phyloP scores from a whole-genome alignment of 73 alveolate species.

The Symbiodinium pilosum region DNA sequence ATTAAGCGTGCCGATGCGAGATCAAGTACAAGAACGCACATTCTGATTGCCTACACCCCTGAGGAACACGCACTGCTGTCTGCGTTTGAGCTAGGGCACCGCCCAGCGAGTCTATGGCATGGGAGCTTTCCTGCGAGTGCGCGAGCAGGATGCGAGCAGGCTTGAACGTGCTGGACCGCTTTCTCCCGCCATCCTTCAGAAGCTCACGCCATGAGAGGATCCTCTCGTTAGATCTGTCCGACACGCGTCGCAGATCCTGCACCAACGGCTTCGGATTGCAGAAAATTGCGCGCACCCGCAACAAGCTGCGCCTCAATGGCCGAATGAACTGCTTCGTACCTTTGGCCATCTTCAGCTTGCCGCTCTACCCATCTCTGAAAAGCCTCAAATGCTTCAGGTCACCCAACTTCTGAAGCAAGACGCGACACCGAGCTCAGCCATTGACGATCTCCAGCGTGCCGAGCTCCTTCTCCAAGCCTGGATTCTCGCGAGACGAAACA shows the following conservation, averaged over 20 bases:
- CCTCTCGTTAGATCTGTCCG: slow-evolving; percentile 16
- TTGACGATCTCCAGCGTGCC: background rate
- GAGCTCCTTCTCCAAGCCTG: slow-evolving; percentile 49
- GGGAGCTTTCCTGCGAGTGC: background rate
- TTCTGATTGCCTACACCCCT: too few species aligned
- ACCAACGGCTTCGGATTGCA: background rate
- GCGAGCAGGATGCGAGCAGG: too few species aligned
- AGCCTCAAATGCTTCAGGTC: slow-evolving; percentile 5
- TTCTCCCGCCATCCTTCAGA: background rate
- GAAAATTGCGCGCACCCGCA: background rate
- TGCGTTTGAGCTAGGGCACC: background rate
- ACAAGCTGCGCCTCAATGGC: slow-evolving; percentile 16
- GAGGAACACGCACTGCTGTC: background rate
- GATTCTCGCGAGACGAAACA: too few species aligned
- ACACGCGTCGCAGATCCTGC: slow-evolving; percentile 32
- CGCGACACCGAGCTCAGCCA: background rate
- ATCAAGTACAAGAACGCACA: too few species aligned
- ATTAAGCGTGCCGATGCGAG: too few species aligned
- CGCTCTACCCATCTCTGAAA: slow-evolving; percentile 37
- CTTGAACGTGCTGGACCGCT: background rate
- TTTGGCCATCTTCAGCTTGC: slow-evolving; percentile 52
- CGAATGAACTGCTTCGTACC: slow-evolving; percentile 19
- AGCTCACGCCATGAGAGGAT: slow-evolving; percentile 28
- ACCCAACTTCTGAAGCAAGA: too few species aligned
- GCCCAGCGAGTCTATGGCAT: background rate